These are phyloP conservation scores for Phytopythium kandeliae DNA, from an alignment of 352 stramenopile genomes.

Conservation along the genomic window DNA sequence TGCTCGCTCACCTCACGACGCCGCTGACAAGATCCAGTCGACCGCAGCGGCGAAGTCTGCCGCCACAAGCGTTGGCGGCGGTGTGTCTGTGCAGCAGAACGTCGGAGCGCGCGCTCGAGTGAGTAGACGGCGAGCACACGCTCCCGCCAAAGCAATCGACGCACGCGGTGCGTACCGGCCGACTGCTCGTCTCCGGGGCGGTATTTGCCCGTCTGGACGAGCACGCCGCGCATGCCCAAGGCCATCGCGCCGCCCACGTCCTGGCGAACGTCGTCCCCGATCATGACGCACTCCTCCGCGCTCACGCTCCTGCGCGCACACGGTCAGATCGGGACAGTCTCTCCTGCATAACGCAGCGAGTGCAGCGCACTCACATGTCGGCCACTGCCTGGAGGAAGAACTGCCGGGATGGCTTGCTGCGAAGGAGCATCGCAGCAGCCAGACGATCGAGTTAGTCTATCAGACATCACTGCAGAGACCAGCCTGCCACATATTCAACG, in stretches of 20 bases:
- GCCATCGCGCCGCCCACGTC: conserved; percentile 39
- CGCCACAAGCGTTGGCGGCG: conserved; percentile 16
- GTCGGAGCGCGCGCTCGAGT: too few relatives aligned
- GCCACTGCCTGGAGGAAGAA: conserved; percentile 42
- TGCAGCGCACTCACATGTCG: conserved; percentile 24
- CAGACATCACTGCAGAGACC: too few relatives aligned
- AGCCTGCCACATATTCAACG: neutral
- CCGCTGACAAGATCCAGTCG: conserved; percentile 29
- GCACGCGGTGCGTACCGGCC: conserved; percentile 16
- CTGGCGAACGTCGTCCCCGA: conserved; percentile 49
- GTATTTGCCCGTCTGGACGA: conserved; percentile 55
- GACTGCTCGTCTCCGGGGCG: conserved; percentile 27
- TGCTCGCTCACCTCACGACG: too few relatives aligned
- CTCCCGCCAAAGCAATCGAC: too few relatives aligned
- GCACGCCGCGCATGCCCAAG: conserved; percentile 33
- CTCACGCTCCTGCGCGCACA: conserved; percentile 15
- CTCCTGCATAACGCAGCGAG: neutral
- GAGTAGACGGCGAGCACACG: too few relatives aligned
- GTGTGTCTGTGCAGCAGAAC: neutral
- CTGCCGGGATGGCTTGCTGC: conserved; percentile 38
- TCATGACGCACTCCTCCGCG: conserved; percentile 36
- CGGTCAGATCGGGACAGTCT: neutral
- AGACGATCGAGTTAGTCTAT: too few relatives aligned
- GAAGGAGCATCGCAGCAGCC: neutral
- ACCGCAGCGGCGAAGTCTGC: conserved; percentile 22